phyloP scores from a whole-genome alignment of 2,329 filamentous ascomycete genomes.

The Neofusicoccum laricinum region DNA sequence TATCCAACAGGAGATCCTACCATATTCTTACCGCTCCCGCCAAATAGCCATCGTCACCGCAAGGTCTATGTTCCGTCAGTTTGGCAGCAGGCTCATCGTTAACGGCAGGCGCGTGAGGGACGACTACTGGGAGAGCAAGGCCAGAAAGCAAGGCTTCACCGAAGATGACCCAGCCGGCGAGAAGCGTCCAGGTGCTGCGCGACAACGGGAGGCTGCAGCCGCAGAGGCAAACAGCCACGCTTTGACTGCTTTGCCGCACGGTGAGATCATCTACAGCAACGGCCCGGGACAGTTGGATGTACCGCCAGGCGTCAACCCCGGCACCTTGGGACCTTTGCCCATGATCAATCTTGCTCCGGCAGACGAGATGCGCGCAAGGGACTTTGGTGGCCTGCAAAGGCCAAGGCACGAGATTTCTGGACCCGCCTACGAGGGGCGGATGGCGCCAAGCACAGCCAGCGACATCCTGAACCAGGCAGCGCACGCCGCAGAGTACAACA shows the following conservation, averaged over 20 bases:
- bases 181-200: slow-evolving; percentile 88
- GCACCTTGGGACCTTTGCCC: slow-evolving; percentile 69
- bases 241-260: slow-evolving; percentile 63
- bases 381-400: slow-evolving; percentile 79
- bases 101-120: slow-evolving; percentile 89
- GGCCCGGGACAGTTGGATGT: slow-evolving; percentile 45
- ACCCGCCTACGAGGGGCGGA: slow-evolving; percentile 78
- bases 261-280: slow-evolving; percentile 86
- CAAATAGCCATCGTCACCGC: slow-evolving; percentile 98
- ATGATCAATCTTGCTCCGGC: slow-evolving; percentile 81
- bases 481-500: slow-evolving; percentile 88
- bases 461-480: slow-evolving; percentile 85
- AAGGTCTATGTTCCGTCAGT: slow-evolving; percentile 97
- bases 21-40: slow-evolving; percentile 95
- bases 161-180: slow-evolving; percentile 94
- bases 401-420: slow-evolving; percentile 88
- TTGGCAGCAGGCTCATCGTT: slow-evolving; percentile 88
- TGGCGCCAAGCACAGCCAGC: slow-evolving; percentile 68
- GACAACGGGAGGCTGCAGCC: slow-evolving; percentile 77
- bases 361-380: slow-evolving; percentile 70
- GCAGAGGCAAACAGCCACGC: slow-evolving; percentile 61
- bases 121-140: slow-evolving; percentile 98
- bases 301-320: slow-evolving; percentile 56
- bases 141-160: slow-evolving; percentile 94
- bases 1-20: slow-evolving; percentile 89